Evolutionary conservation across 2,329 filamentous ascomycete species (phyloP).

Genomic region (Aureobasidium musti): DNA sequence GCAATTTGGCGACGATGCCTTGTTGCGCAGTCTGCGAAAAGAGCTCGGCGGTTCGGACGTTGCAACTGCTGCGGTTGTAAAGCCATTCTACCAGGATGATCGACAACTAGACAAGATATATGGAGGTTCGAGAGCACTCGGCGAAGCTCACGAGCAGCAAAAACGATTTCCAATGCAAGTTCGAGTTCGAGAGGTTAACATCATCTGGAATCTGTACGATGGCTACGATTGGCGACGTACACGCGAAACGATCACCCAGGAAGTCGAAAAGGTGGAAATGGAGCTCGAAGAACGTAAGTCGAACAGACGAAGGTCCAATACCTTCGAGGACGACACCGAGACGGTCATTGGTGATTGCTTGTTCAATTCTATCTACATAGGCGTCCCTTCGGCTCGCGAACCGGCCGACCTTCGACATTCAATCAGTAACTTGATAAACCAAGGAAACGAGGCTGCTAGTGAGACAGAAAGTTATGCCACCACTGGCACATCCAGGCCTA

Average conservation of each 20-base stretch:
- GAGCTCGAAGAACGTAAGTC: slow-evolving; percentile 73
- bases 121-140: slow-evolving; percentile 20
- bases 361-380: slow-evolving; percentile 99
- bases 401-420: slow-evolving; percentile 76
- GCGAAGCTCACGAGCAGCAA: slow-evolving; percentile 16
- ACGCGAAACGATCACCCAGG: slow-evolving; percentile 79
- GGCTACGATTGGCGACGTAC: slow-evolving; percentile 96
- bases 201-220: slow-evolving; percentile 98
- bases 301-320: slow-evolving; percentile 57
- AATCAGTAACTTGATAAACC: slow-evolving; percentile 83
- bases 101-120: slow-evolving; percentile 41
- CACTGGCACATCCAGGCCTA: slow-evolving; percentile 62
- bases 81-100: slow-evolving; percentile 39
- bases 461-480: slow-evolving; percentile 89
- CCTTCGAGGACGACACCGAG: slow-evolving; percentile 73
- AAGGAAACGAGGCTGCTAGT: slow-evolving; percentile 71
- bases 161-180: slow-evolving; percentile 62
- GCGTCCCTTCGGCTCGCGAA: slow-evolving; percentile 77
- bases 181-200: slow-evolving; percentile 78
- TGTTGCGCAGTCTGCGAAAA: slow-evolving; percentile 39
- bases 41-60: slow-evolving; percentile 35
- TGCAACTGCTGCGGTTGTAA: slow-evolving; percentile 35
- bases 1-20: slow-evolving; percentile 38
- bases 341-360: slow-evolving; percentile 90
- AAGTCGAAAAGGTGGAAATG: slow-evolving; percentile 82